Conservation (phyloP, 2,329 filamentous ascomycete species). For the Aureobasidium sp. region DNA sequence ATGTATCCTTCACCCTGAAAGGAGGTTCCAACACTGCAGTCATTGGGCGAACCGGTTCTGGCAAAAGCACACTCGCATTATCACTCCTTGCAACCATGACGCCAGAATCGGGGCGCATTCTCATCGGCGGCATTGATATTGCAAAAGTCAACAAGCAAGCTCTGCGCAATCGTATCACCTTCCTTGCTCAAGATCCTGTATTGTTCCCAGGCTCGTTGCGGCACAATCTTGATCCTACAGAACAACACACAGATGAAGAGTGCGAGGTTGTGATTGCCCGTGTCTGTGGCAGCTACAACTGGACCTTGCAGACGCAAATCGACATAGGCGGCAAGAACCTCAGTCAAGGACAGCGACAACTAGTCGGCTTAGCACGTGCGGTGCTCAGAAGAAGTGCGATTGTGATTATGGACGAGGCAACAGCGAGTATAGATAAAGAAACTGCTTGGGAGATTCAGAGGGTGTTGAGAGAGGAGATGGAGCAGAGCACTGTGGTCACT, state of each 20-base stretch:
- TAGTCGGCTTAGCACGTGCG: constrained; percentile 56
- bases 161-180: constrained; percentile 54
- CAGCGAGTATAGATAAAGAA: constrained; percentile 55
- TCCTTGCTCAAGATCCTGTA: constrained; percentile 59
- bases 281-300: constrained; percentile 45
- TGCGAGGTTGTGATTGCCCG: constrained; percentile 46
- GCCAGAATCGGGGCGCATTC: constrained; percentile 47
- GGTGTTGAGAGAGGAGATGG: constrained; percentile 48
- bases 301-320: constrained; percentile 48
- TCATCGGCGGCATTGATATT: constrained; percentile 54
- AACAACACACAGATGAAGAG: constrained; percentile 47
- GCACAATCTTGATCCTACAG: constrained; percentile 54
- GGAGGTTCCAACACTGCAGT: constrained; percentile 71
- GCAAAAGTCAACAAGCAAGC: constrained; percentile 50
- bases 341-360: constrained; percentile 56
- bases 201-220: constrained; percentile 55
- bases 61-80: constrained; percentile 69
- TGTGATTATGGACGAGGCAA: constrained; percentile 59
- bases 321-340: constrained; percentile 55
- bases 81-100: constrained; percentile 50
- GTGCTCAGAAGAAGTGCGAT: constrained; percentile 53
- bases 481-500: constrained; percentile 52
- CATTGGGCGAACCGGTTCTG: constrained; percentile 72
- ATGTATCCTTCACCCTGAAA: constrained; percentile 65
- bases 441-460: constrained; percentile 49